Evolutionary conservation across 306 rosid species (phyloP), one percentile per base, ranked within the genome.

Genomic region (Trifolium fragiferum): DNA sequence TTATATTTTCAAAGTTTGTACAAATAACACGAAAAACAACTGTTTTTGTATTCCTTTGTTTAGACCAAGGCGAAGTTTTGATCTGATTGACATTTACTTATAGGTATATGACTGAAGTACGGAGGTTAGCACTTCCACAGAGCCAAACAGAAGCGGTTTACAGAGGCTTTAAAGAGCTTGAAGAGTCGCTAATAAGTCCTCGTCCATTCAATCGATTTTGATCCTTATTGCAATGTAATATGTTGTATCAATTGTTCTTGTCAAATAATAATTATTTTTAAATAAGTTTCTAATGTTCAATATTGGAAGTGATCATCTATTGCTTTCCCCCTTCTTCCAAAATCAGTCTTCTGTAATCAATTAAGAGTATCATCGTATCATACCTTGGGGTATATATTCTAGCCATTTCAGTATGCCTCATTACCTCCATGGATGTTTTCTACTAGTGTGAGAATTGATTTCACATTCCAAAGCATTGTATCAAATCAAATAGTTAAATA

Each of bases 91-190:
- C 79, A 73, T 73, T 71, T 80, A 38, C 53, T 62, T 43, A 7
- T 90, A 94, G 99, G 86, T 92, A 94, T 62, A 89, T 90, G 96
- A 92, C 96, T 54, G 99, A 92, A 75, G 96, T 94, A 40, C 84
- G 96, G 58, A 84, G 97, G 85, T 81, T 94, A 77, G 82, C 97
- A 69, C 97, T 94, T 79, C 96, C 97, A 20, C 97, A 90, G 82
- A 86, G 66, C 78, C 92, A 83, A 74, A 87, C 97, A 0, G 99
- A 94, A 78, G 82, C 82, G 19, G 93, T 90, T 57, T 92, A 82
- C 83, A 80, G 87, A 32, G 97, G 97, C 25, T 94, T 94, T 67
- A 87, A 81, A 71, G 99, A 92, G 82, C 96, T 94, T 11, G 99
- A 94, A 84, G 96, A 90, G 72, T 92, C 99, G 4, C 87, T 94